These are phyloP conservation scores for Albugo laibachii DNA, from an alignment of 352 stramenopile species.

Conservation along the genomic window DNA sequence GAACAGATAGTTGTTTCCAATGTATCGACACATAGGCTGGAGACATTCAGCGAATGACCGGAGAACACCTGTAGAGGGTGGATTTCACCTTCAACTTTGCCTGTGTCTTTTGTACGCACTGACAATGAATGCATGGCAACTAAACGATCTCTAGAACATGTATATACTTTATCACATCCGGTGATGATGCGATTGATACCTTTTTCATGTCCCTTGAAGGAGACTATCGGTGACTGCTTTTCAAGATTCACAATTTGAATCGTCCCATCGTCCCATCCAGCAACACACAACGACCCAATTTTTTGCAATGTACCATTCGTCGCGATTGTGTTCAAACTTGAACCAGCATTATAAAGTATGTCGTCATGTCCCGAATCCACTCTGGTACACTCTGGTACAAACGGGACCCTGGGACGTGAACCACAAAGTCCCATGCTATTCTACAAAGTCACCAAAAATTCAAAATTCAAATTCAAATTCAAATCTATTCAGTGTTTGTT, in stretches of 20 bases:
- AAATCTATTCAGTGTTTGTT: no score
- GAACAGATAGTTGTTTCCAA: slow-evolving; percentile 44
- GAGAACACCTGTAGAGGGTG: no score
- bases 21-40: slow-evolving; percentile 28
- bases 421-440: no score
- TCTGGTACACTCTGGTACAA: no score
- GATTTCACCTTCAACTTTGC: no score
- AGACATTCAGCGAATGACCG: slow-evolving; percentile 50
- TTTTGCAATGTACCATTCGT: slow-evolving; percentile 10
- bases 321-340: no score
- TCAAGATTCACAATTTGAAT: slow-evolving; percentile 22
- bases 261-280: slow-evolving; percentile 55
- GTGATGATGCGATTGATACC: slow-evolving; percentile 43
- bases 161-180: slow-evolving; percentile 27
- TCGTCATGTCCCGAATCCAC: no score
- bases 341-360: no score
- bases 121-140: slow-evolving; percentile 15
- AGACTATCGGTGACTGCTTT: slow-evolving; percentile 6
- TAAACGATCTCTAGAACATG: slow-evolving; percentile 57
- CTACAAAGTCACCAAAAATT: no score
- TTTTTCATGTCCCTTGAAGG: slow-evolving; percentile 12
- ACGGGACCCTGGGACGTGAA: no score
- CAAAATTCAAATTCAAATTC: no score
- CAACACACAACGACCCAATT: slow-evolving; percentile 15
- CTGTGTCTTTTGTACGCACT: no score